Evolutionary conservation across 495 filamentous ascomycete species (phyloP).

Genomic region (Penicillium fimorum): DNA sequence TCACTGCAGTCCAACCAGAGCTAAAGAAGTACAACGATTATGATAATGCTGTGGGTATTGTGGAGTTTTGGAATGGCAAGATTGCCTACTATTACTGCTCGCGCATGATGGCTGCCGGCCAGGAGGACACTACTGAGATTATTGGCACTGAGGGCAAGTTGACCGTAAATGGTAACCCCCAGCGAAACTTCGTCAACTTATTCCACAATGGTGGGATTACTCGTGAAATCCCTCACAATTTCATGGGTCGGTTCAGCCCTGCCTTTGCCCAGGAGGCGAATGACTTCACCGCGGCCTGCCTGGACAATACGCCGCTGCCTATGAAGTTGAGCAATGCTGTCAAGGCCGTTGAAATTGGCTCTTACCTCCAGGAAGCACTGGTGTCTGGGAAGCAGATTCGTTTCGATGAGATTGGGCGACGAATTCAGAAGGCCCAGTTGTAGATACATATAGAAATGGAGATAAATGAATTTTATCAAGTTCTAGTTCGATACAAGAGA

Average conservation of each 20-base stretch:
- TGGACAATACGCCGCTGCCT: slow-evolving; percentile 52
- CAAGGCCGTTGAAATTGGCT: slow-evolving; percentile 57
- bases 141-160: slow-evolving; percentile 62
- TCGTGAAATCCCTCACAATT: slow-evolving; percentile 51
- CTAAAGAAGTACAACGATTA: slow-evolving; percentile 53
- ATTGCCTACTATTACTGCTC: slow-evolving; percentile 59
- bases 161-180: slow-evolving; percentile 52
- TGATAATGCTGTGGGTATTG: slow-evolving; percentile 60
- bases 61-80: slow-evolving; percentile 59
- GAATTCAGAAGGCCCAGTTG: slow-evolving; percentile 35
- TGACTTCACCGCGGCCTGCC: slow-evolving; percentile 52
- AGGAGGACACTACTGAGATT: slow-evolving; percentile 62
- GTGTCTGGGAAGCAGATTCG: slow-evolving; percentile 54
- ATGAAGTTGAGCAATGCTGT: slow-evolving; percentile 54
- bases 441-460: slow-evolving; percentile 10
- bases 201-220: slow-evolving; percentile 46
- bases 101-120: slow-evolving; percentile 61
- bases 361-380: slow-evolving; percentile 56
- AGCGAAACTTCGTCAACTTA: slow-evolving; percentile 49
- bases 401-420: slow-evolving; percentile 48
- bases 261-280: slow-evolving; percentile 58
- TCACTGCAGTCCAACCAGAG: slow-evolving; percentile 57
- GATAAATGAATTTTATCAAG: not conserved
- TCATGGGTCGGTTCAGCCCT: slow-evolving; percentile 53
- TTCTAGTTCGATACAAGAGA: not conserved